Base-by-base conservation (phyloP, 1,284 basidiomycete genomes). In the Rhizopogon parksii region DNA sequence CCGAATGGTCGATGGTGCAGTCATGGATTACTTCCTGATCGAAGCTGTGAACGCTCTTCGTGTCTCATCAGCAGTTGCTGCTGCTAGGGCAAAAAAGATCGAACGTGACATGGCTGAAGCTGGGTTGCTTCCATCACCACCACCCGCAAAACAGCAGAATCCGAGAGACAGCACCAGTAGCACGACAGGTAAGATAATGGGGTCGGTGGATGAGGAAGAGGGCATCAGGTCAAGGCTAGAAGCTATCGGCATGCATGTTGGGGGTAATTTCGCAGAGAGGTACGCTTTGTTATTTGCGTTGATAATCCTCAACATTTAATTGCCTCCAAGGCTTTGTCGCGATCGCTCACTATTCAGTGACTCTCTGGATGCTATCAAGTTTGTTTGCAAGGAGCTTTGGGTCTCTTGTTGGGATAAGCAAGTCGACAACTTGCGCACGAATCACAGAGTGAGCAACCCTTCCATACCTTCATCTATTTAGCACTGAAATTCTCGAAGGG, bases 331-430 rank as follows among this genome's bases (percentile, higher is more conserved):
- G 54, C 67, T 95, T 53, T 86, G 83, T 60, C 79, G 85, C 27
- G 85, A 91, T 53, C 75, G 85, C 54, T 73, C 83, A 30, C 76
- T 89, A 40, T 88, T 95, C 57, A 69, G 80, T 0, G 87, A 94
- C 59, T 90, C 92, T 1, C 75, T 97, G 7, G 94, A 97, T 59
- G 84, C 83, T 12, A 85, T 97, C 71, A 97, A 97, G 68, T 96
- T 96, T 63, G 78, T 97, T 54, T 97, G 94, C 74, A 97, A 97
- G 65, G 94, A 97, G 56, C 72, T 96, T n/a, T 94, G 91, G 91
- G 76, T 77, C 0, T 77, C 83, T 3, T 84, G 83, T 51, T 94
- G 88, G 88, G 88, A 91, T 52, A 95, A 95, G 64, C 95, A 96
- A 67, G 91, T 96, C 1, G 94, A 97, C 65, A 96, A 96, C 65